These are phyloP conservation scores for Rachicladosporium sp. DNA, from an alignment of 2,329 filamentous ascomycete species.

Conservation along the genomic window DNA sequence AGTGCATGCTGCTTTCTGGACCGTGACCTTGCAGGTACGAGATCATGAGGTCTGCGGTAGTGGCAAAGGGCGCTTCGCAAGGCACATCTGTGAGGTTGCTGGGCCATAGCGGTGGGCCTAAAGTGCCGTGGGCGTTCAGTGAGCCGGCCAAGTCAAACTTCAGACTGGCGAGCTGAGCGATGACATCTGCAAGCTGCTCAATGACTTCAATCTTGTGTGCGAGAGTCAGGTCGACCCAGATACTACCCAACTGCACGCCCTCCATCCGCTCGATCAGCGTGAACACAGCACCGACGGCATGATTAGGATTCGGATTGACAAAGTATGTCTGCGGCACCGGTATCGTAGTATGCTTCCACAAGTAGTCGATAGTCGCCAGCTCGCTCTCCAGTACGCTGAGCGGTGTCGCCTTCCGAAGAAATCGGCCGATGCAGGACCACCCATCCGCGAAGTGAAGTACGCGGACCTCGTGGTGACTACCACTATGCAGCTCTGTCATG, in stretches of 20 bases:
- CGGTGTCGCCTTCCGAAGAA: slow-evolving; percentile 4
- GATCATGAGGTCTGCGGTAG: not conserved
- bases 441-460: slow-evolving; percentile 8
- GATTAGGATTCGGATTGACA: slow-evolving; percentile 6
- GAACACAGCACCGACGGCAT: slow-evolving; percentile 8
- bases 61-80: not conserved
- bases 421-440: slow-evolving; percentile 9
- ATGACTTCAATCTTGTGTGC: slow-evolving; percentile 5
- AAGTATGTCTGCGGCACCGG: slow-evolving; percentile 8
- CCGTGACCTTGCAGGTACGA: not conserved
- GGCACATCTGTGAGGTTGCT: not conserved
- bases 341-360: slow-evolving; percentile 7
- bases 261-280: slow-evolving; percentile 9
- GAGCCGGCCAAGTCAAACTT: slow-evolving; percentile 7
- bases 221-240: slow-evolving; percentile 5
- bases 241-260: slow-evolving; percentile 1
- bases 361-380: slow-evolving; percentile 7
- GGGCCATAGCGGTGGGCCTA: slow-evolving; percentile 3
- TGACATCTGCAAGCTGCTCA: not conserved
- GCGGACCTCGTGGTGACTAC: slow-evolving; percentile 5
- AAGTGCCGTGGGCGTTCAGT: slow-evolving; percentile 3
- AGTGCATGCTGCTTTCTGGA: too few species aligned
- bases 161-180: not conserved
- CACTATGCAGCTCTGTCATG: not conserved
- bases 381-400: slow-evolving; percentile 6